These are phyloP conservation scores for Allium cepa DNA, from an alignment of 106 monocot genomes.

Conservation along the genomic window DNA sequence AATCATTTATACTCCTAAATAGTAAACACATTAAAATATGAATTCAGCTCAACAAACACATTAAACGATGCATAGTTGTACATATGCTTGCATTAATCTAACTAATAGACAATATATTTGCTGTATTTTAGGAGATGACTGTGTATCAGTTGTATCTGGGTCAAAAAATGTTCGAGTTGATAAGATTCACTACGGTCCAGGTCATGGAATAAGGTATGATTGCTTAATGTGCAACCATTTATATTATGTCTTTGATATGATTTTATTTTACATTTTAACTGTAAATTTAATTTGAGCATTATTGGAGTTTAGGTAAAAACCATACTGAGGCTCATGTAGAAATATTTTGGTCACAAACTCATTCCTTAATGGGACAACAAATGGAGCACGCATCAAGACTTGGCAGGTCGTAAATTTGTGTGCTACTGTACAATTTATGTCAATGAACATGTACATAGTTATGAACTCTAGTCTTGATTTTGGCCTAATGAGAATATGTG, in stretches of 20 bases:
- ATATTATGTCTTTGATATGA: neutral
- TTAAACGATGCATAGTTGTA: too few relatives aligned
- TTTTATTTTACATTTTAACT: neutral
- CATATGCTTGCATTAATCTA: neutral
- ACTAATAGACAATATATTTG: too few relatives aligned
- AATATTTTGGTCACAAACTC: too few relatives aligned
- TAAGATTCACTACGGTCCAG: constrained; percentile 56
- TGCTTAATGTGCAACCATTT: neutral
- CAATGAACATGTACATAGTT: neutral
- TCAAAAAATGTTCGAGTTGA: constrained; percentile 24
- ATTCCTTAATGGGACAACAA: too few relatives aligned
- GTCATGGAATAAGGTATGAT: constrained; percentile 83
- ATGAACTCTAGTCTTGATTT: too few relatives aligned
- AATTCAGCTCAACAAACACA: constrained; percentile 56
- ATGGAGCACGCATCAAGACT: too few relatives aligned
- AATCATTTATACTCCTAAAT: constrained; percentile 36
- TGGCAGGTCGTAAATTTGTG: too few relatives aligned
- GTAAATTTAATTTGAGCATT: constrained; percentile 11
- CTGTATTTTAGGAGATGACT: constrained; percentile 19
- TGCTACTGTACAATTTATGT: constrained; percentile 40
- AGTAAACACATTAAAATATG: constrained; percentile 30
- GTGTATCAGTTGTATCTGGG: constrained; percentile 57
- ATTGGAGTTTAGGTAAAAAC: constrained; percentile 66
- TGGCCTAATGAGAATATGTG: too few relatives aligned
- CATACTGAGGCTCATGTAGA: constrained; percentile 23